Base-by-base conservation (phyloP, 75 land plant species). In the Azolla pinnata region DNA sequence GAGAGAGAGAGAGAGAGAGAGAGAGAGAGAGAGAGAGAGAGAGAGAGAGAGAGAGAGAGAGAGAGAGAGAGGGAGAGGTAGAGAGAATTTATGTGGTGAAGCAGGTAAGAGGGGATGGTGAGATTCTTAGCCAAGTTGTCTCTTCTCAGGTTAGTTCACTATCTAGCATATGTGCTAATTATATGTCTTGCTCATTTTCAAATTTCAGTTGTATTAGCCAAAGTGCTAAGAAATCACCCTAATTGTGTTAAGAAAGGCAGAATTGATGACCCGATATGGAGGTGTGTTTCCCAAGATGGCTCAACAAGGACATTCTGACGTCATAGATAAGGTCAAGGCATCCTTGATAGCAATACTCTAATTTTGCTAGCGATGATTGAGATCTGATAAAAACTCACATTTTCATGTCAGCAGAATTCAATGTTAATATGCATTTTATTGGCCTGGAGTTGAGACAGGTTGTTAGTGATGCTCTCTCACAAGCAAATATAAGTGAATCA, bases 221-320 rank as follows among this genome's bases (percentile, higher is more conserved):
- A n/a, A n/a, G n/a, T n/a, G n/a, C n/a, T n/a, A n/a, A n/a, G n/a
- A n/a, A n/a, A n/a, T 29, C 31, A 14, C 29, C 18, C 17, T 4
- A 38, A 16, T 38, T 34, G 14, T 35, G 20, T 59, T 20, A 59
- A 19, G n/a, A 27, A 80, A 92, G 97, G 81, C 85, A 86, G 99
- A 95, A 48, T 60, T 95, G 74, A 83, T 95, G 38, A 75, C 54
- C 34, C 79, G 64, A 33, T 86, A 77, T 84, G 99, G 97, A 57
- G 97, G 97, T 16, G 97, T 91, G 58, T 80, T 85, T 53, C 97
- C 97, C n/a, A 84, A 87, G 55, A 78, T 87, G 79, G 97, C 97
- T 4, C 86, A 79, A 71, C 85, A 82, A 68, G 86, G 85, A 54
- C 97, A 91, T 61, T 55, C 76, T 27, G 59, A 66, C 64, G 97